phyloP scores from a whole-genome alignment of 345 rosid genomes.

The Arabis alpina region DNA sequence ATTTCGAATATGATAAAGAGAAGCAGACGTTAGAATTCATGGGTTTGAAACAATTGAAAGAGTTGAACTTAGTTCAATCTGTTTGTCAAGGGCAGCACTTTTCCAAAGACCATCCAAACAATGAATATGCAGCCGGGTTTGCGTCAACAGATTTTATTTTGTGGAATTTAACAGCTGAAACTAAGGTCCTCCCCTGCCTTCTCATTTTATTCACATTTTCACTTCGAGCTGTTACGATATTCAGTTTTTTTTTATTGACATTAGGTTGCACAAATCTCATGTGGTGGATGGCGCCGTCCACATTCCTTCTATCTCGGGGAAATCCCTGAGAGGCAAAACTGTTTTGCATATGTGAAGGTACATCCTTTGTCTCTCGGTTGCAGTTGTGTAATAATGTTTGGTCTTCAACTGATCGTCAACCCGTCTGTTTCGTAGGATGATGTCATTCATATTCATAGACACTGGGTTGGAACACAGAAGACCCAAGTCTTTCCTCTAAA shows the following conservation, averaged over 20 bases:
- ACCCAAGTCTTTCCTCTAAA: constrained; percentile 65
- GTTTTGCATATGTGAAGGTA: constrained; percentile 96
- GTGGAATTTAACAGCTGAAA: constrained; percentile 76
- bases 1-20: constrained; percentile 67
- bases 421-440: constrained; percentile 66
- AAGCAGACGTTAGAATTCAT: constrained; percentile 66
- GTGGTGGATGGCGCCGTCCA: constrained; percentile 99
- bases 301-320: constrained; percentile 84
- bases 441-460: constrained; percentile 71
- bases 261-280: constrained; percentile 89
- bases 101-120: constrained; percentile 48
- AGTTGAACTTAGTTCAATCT: constrained; percentile 75
- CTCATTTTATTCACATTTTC: constrained; percentile 12
- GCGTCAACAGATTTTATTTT: constrained; percentile 83
- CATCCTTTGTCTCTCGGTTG: constrained; percentile 18
- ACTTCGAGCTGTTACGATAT: constrained; percentile 31
- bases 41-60: constrained; percentile 95
- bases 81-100: constrained; percentile 49
- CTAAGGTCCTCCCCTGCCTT: constrained; percentile 58
- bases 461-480: constrained; percentile 54
- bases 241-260: constrained; percentile 40
- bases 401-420: constrained; percentile 28
- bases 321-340: constrained; percentile 66
- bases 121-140: constrained; percentile 86
- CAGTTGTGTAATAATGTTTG: constrained; percentile 19